These are phyloP conservation scores for Geranomyces michiganensis DNA, from an alignment of 192 early-diverging fungal genomes.

Conservation along the genomic window DNA sequence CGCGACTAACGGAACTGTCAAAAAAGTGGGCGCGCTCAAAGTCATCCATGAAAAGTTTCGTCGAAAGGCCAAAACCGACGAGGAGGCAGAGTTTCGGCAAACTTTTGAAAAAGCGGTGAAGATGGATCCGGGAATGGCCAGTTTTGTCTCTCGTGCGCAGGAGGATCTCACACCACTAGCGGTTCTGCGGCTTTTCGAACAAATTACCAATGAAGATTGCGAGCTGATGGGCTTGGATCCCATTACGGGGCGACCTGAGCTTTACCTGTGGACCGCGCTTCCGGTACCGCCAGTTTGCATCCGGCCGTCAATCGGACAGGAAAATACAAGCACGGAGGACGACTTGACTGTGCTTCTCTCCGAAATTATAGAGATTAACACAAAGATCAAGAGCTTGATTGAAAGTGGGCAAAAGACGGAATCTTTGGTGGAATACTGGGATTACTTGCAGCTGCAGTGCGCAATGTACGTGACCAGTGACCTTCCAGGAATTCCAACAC, in stretches of 20 bases:
- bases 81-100: constrained; percentile 73
- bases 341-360: constrained; percentile 94
- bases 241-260: constrained; percentile 80
- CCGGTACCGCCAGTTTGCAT: constrained; percentile 96
- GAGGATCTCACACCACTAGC: constrained; percentile 93
- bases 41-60: constrained; percentile 94
- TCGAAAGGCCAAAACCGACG: constrained; percentile 75
- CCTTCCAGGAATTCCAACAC: constrained; percentile 82
- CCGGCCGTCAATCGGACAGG: constrained; percentile 92
- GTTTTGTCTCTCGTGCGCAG: constrained; percentile 79
- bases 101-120: constrained; percentile 76
- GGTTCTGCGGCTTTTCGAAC: constrained; percentile 83
- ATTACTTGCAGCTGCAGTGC: constrained; percentile 87
- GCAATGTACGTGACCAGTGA: constrained; percentile 98
- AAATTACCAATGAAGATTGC: constrained; percentile 90
- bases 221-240: constrained; percentile 93
- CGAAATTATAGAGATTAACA: constrained; percentile 89
- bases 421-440: constrained; percentile 81
- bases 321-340: constrained; percentile 93
- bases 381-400: constrained; percentile 38
- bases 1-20: constrained; percentile 84
- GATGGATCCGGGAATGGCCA: constrained; percentile 73
- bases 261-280: constrained; percentile 91
- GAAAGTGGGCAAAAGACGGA: constrained; percentile 31
- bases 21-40: constrained; percentile 94